Percentiles rank a stretch among this genome's conserved stretches.
These are phyloP conservation scores for Calocera viscosa DNA, from an alignment of 768 basidiomycete species.

Conservation along the genomic window DNA sequence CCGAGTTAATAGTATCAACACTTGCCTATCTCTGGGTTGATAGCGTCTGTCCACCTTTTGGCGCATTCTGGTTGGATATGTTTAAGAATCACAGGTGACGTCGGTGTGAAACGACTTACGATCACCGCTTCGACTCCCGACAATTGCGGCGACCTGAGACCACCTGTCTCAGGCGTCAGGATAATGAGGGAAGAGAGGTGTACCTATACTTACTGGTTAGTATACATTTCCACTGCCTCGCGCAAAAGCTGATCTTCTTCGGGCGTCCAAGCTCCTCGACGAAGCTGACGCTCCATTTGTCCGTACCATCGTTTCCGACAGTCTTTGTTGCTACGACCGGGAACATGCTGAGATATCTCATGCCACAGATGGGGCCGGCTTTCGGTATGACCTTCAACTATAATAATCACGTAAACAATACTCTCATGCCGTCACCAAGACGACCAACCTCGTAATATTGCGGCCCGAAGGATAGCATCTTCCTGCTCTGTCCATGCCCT, in stretches of 20 bases:
- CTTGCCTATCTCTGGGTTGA: background rate
- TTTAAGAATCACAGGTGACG: background rate
- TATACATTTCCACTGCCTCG: background rate
- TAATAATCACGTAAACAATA: background rate
- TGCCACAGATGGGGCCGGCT: background rate
- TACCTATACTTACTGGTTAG: background rate
- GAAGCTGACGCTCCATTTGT: background rate
- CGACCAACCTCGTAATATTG: background rate
- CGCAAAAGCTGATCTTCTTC: background rate
- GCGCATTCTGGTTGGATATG: background rate
- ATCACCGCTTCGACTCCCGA: background rate
- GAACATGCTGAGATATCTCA: background rate
- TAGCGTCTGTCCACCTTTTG: background rate
- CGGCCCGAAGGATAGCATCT: background rate
- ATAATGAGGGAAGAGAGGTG: background rate
- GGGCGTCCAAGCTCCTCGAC: background rate
- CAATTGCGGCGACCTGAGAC: background rate
- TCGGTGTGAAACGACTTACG: background rate
- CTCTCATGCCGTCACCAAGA: background rate
- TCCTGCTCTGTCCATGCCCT: background rate
- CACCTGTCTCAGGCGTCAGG: background rate
- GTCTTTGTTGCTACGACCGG: background rate
- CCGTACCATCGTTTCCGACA: background rate
- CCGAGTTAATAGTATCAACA: background rate
- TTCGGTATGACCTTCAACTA: background rate